Evolutionary conservation across 108 stramenopile genomes (phyloP), one percentile per base, ranked within the genome.

Genomic region (Fistulifera pelliculosa): DNA sequence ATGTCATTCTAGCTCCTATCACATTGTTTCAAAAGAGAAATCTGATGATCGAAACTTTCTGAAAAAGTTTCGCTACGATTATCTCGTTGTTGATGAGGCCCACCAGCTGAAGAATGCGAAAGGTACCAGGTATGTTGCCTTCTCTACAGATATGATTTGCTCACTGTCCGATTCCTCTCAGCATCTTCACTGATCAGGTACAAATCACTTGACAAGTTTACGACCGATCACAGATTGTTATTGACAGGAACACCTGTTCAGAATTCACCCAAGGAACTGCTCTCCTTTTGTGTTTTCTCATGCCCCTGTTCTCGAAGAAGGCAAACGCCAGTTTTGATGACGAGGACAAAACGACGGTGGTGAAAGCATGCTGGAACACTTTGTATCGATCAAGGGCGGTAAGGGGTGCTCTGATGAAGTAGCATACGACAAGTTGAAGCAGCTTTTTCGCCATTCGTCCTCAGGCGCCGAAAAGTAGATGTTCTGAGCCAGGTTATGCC

Each of bases 381-480:
- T 90, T 69, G 85, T 90, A 6, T 66, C 75, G 15, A 22, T 75
- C 11, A 63, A 58, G 18, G 68, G 49, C 22, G 68, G 61, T 1
- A 58, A 66, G 1, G 68, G 78, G 22, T 60, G 51, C 17, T 43
- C 28, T 38, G 54, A 60, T 25, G 66, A 59, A 26, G 51, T 31
- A 15, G 88, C 85, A 11, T 90, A 90, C 52, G 51, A 50, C 18
- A 85, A 87, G 31, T 58, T 94, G 38, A 86, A 90, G 49, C 81
- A 86, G 54, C 54, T 93, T 90, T 98, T 74, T 78, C 91, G 19
- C 86, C 95, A 7, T 92, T 98, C 62, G 85, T 95, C 19, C 72
- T 98, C 14, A 69, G 97, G 13, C 81, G 97, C 5, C 71, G 76
- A 35, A 98, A 98, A 67, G 72, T 70, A 42, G 80, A 93, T 41